A percentile compares a stretch with the other conserved stretches of the same genome.
These are phyloP conservation scores for Glomus cerebriforme DNA, from an alignment of 192 early-diverging fungal genomes.

Conservation along the genomic window DNA sequence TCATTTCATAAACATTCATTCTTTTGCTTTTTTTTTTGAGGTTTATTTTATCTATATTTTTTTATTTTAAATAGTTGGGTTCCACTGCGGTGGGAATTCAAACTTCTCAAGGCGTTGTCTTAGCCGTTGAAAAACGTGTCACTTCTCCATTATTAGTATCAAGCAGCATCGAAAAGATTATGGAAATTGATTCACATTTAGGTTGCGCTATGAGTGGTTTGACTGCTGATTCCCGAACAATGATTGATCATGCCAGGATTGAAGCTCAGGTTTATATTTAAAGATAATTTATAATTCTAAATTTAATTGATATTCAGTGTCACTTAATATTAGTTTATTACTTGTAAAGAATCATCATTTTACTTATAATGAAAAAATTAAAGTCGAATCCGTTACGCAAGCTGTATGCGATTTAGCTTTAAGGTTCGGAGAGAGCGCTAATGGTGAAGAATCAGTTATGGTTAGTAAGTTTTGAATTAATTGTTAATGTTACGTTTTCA, in stretches of 20 bases:
- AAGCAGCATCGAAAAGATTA: slow-evolving; percentile 96
- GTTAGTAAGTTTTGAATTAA: slow-evolving; percentile 43
- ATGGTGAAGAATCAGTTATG: slow-evolving; percentile 97
- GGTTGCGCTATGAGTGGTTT: slow-evolving; percentile 98
- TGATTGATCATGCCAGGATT: slow-evolving; percentile 97
- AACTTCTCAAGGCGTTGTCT: slow-evolving; percentile 88
- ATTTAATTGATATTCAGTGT: neutral
- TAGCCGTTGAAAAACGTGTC: slow-evolving; percentile 97
- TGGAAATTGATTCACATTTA: slow-evolving; percentile 94
- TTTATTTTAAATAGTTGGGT: slow-evolving; percentile 66
- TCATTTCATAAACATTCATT: neutral
- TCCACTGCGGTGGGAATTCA: slow-evolving; percentile 98
- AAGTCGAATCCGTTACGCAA: slow-evolving; percentile 96
- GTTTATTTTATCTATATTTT: neutral
- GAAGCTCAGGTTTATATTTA: slow-evolving; percentile 81
- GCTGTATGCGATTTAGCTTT: slow-evolving; percentile 97
- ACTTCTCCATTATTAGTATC: slow-evolving; percentile 91
- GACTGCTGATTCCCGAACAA: slow-evolving; percentile 94
- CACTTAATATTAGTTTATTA: neutral
- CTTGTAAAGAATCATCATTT: slow-evolving; percentile 84
- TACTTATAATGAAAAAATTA: slow-evolving; percentile 93
- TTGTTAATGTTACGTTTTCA: neutral
- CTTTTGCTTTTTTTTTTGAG: neutral
- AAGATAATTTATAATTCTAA: neutral
- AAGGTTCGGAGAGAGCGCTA: slow-evolving; percentile 95